A percentile compares a stretch with the other conserved stretches of the same genome.
phyloP scores from a whole-genome alignment of 2,329 filamentous ascomycete species.

The Arthrobotrys entomopaga region DNA sequence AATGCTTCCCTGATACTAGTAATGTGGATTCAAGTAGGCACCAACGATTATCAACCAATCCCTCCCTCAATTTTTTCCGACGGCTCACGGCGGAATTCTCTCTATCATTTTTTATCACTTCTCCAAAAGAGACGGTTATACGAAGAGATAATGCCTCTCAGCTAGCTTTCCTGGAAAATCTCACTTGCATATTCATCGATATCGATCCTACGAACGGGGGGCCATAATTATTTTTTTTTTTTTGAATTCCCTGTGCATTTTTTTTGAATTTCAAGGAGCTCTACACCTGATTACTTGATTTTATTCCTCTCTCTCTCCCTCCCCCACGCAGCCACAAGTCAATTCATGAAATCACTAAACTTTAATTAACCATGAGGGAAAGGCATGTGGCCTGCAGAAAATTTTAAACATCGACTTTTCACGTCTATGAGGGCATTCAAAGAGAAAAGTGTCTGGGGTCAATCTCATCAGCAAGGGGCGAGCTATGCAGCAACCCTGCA shows the following conservation, averaged over 20 bases:
- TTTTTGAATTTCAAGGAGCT: constrained; percentile 27
- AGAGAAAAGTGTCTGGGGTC: constrained; percentile 23
- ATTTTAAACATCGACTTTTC: constrained; percentile 25
- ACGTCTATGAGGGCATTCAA: constrained; percentile 20
- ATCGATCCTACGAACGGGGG: neutral
- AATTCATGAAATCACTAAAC: constrained; percentile 5
- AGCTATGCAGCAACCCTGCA: constrained; percentile 47
- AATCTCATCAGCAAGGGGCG: constrained; percentile 40
- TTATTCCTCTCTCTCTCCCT: neutral
- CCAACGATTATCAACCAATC: neutral
- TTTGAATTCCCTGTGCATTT: neutral
- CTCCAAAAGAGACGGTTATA: neutral
- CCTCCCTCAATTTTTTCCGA: constrained; percentile 30
- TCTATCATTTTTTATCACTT: neutral
- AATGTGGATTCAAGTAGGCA: neutral
- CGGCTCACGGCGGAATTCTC: constrained; percentile 27
- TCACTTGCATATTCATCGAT: constrained; percentile 42
- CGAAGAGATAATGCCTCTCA: neutral
- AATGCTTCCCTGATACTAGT: neutral
- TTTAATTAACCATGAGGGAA: constrained; percentile 4
- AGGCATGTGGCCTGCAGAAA: constrained; percentile 8
- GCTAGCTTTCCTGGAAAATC: constrained; percentile 30
- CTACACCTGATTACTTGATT: constrained; percentile 25
- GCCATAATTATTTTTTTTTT: constrained; percentile 10
- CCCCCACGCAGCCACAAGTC: constrained; percentile 19